Percentiles rank a stretch among this genome's conserved stretches.
Conservation (phyloP, 345 rosid species). For the Aquilaria sinensis region DNA sequence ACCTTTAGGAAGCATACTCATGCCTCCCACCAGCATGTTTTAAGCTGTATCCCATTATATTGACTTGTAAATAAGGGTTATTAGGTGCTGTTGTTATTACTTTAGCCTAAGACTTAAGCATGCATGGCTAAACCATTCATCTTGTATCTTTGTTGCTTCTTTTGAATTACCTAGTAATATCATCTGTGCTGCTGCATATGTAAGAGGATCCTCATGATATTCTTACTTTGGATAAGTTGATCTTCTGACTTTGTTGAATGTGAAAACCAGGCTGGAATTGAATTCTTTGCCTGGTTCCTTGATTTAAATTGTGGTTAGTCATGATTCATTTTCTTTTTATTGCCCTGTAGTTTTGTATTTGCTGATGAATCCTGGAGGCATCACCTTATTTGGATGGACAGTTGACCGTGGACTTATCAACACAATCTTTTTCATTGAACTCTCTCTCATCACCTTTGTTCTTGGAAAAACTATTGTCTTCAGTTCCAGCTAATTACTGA, state of each 20-base stretch:
- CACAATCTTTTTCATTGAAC: conserved; percentile 86
- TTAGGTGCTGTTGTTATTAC: no score
- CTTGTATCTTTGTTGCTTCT: background rate
- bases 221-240: no score
- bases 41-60: no score
- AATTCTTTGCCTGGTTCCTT: no score
- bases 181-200: background rate
- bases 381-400: conserved; percentile 86
- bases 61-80: no score
- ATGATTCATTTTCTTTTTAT: background rate
- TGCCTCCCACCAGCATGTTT: no score
- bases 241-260: no score
- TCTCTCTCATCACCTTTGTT: conserved; percentile 66
- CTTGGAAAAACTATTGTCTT: conserved; percentile 68
- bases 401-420: conserved; percentile 70
- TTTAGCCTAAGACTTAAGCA: no score
- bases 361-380: conserved; percentile 90
- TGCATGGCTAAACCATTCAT: no score
- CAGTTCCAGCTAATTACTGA: conserved; percentile 12
- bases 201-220: no score
- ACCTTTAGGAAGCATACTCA: no score
- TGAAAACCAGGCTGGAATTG: no score
- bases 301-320: background rate
- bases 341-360: conserved; percentile 62
- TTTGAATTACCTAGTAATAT: background rate